Base-by-base conservation (phyloP, 176 grass and related monocot genomes). In the Musa itinerans region DNA sequence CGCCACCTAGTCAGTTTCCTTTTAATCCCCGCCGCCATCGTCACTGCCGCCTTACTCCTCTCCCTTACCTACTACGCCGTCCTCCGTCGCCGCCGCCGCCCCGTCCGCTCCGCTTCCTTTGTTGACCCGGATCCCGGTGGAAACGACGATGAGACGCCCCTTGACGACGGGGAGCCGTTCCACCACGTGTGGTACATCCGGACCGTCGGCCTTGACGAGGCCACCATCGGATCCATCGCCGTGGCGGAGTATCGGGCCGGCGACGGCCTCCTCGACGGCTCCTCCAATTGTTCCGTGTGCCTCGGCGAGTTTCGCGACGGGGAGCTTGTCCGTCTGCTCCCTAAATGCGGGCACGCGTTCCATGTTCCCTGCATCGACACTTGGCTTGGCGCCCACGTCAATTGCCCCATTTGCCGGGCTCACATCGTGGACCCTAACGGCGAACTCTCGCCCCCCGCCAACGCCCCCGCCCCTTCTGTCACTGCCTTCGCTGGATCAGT, bases 131-230 rank as follows among this genome's bases (percentile, higher is more conserved):
- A 3, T 12, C 29, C 71, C 1, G 68, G 50, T 53, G 69, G 49
- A 75, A 22, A 0, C 25, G 74, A 4, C 10, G 78, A 5, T 55
- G 79, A 12, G 66, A 68, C 12, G 71, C 81, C 22, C 8, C 34
- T 19, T 2, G 89, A 68, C 0, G 59, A 14, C 0, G 94, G 78
- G 1, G 76, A 54, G 9, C 52, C 53, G 10, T 52, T 83, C 52
- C 95, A 99, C 84, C 90, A 89, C 16, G 86, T 83, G 69, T 99
- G 95, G 95, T 89, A 91, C 80, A 99, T 99, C 68, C 73, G 86
- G 54, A 99, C 95, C 1, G 81, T 86, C 1, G 95, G 95, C 24
- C 78, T 99, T n/a, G 90, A 99, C 71, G 86, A 91, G 83, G 81
- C 83, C 69, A 87, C 81, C 50, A 93, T 93, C 82, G 74, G 74